Conservation (phyloP, 2,329 filamentous ascomycete species). For the Fusarium floridanum region DNA sequence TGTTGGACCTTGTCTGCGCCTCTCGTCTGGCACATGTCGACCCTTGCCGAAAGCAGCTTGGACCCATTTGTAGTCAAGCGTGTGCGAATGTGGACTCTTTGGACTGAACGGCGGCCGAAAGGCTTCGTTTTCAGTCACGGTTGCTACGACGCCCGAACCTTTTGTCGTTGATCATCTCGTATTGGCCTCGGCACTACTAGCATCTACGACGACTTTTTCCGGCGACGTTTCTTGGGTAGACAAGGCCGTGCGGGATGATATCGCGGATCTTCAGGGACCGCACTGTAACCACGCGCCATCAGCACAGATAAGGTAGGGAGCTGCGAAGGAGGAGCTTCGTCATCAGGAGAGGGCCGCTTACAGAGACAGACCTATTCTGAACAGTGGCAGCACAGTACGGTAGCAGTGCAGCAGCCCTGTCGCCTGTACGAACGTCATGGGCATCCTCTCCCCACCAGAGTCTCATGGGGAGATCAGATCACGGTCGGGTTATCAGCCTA, state of each 20-base stretch:
- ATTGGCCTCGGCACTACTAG: slow-evolving; percentile 16
- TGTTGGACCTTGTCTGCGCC: slow-evolving; percentile 24
- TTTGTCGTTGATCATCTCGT: slow-evolving; percentile 13
- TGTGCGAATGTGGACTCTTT: background rate
- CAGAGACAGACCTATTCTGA: background rate
- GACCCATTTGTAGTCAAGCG: slow-evolving; percentile 27
- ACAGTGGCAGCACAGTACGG: background rate
- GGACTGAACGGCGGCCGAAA: slow-evolving; percentile 3
- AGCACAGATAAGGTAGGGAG: slow-evolving; percentile 26
- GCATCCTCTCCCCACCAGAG: slow-evolving; percentile 24
- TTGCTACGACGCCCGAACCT: background rate
- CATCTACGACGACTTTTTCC: slow-evolving; percentile 7
- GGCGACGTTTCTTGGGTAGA: background rate
- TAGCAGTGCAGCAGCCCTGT: background rate
- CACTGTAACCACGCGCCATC: background rate
- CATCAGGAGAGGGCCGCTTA: slow-evolving; percentile 11
- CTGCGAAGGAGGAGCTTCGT: slow-evolving; percentile 26
- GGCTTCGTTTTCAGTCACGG: slow-evolving; percentile 1
- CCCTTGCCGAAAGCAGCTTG: slow-evolving; percentile 14
- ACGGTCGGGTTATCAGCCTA: slow-evolving; percentile 21
- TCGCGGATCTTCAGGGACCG: background rate
- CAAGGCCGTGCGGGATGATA: slow-evolving; percentile 1
- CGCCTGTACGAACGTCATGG: slow-evolving; percentile 28
- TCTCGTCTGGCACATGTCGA: slow-evolving; percentile 30
- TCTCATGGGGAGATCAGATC: slow-evolving; percentile 27